Conservation (phyloP, 2,329 filamentous ascomycete species). For the Teratosphaeria gauchensis region DNA sequence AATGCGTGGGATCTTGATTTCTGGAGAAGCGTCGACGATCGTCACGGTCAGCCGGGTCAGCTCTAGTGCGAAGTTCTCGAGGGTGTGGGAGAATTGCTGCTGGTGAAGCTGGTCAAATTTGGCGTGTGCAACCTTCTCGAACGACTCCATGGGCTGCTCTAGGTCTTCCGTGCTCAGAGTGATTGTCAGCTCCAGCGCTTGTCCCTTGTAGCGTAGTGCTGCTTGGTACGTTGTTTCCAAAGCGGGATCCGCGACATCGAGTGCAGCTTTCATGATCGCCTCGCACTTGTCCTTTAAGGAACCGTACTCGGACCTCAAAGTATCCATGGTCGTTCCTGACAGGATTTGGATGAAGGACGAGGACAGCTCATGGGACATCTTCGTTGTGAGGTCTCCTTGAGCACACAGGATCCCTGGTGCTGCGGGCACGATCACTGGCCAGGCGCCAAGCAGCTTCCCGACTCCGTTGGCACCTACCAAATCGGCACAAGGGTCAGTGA, state of each 20-base stretch:
- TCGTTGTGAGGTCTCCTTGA: constrained; percentile 18
- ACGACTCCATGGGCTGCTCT: constrained; percentile 11
- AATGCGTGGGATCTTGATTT: constrained; percentile 16
- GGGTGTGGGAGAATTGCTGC: constrained; percentile 19
- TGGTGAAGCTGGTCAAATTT: constrained; percentile 16
- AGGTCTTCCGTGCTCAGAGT: constrained; percentile 13
- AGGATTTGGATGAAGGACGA: constrained; percentile 17
- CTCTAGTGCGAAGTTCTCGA: constrained; percentile 18
- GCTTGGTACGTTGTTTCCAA: constrained; percentile 12
- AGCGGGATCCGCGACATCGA: constrained; percentile 8
- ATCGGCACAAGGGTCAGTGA: background rate
- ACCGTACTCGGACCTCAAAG: constrained; percentile 10
- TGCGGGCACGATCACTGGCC: constrained; percentile 20
- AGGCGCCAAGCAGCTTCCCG: constrained; percentile 18
- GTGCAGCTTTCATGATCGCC: constrained; percentile 13
- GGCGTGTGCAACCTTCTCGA: constrained; percentile 14
- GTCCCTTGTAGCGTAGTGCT: constrained; percentile 19
- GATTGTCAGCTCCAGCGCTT: constrained; percentile 17
- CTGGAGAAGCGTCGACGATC: constrained; percentile 14
- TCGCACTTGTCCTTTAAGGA: constrained; percentile 13
- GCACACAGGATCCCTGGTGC: constrained; percentile 20
- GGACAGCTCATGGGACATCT: constrained; percentile 20
- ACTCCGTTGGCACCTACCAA: constrained; percentile 7
- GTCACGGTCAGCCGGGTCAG: constrained; percentile 16
- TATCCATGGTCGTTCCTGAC: constrained; percentile 14